Evolutionary conservation across 2,329 filamentous ascomycete genomes (phyloP).

Genomic region (Aspergillus piperis): DNA sequence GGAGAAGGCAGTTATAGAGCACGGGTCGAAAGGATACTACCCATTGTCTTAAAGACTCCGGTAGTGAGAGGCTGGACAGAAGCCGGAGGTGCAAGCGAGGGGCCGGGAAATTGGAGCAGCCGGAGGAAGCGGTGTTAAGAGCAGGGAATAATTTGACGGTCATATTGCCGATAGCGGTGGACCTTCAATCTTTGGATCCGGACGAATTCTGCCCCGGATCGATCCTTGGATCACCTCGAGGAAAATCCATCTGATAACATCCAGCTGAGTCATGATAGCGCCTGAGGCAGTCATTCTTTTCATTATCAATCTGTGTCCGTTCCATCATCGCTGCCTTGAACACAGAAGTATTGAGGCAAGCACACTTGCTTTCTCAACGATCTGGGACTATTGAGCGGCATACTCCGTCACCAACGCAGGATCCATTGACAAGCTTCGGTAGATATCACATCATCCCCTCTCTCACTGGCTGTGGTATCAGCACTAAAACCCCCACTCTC

Average conservation of each 20-base stretch:
- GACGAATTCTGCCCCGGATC: neutral
- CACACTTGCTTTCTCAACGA: no score
- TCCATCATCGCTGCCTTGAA: no score
- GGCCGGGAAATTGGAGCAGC: neutral
- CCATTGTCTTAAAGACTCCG: neutral
- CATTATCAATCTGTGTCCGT: no score
- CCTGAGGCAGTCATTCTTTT: neutral
- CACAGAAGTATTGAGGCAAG: no score
- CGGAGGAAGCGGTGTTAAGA: slow-evolving; percentile 1
- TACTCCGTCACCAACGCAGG: no score
- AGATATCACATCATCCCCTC: no score
- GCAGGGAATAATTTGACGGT: slow-evolving; percentile 2
- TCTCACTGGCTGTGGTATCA: no score
- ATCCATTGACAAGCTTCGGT: no score
- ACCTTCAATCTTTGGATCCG: neutral
- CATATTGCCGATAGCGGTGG: slow-evolving; percentile 6
- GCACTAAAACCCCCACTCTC: no score
- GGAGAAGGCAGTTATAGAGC: neutral
- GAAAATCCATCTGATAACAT: neutral
- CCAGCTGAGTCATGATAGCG: neutral
- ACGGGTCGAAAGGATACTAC: neutral
- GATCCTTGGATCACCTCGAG: slow-evolving; percentile 1
- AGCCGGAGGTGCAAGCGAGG: neutral
- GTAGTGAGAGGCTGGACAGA: neutral
- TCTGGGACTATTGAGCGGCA: no score